phyloP scores from a whole-genome alignment of 192 early-diverging fungal species.

The Coemansia pectinata region DNA sequence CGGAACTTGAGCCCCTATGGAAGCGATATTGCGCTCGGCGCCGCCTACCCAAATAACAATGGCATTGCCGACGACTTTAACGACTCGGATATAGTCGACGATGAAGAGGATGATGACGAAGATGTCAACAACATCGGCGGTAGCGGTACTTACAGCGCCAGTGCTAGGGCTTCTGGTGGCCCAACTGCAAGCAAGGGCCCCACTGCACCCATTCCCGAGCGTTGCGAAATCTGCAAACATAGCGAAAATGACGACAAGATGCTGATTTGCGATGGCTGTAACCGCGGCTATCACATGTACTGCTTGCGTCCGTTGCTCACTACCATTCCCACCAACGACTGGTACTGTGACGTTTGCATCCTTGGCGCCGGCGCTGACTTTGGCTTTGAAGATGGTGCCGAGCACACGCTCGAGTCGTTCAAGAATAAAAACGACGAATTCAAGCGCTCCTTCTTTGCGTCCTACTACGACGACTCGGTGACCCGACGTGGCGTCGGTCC shows the following conservation, averaged over 20 bases:
- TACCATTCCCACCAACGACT: slow-evolving; percentile 66
- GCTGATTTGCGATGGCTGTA: slow-evolving; percentile 87
- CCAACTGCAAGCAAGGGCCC: slow-evolving; percentile 21
- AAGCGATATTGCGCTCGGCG: neutral
- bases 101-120: neutral
- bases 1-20: neutral
- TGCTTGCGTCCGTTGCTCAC: slow-evolving; percentile 73
- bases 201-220: slow-evolving; percentile 41
- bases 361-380: slow-evolving; percentile 79
- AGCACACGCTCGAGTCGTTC: slow-evolving; percentile 77
- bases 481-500: neutral
- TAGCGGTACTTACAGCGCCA: slow-evolving; percentile 12
- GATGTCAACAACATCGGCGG: neutral
- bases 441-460: slow-evolving; percentile 74
- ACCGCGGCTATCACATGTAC: slow-evolving; percentile 77
- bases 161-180: slow-evolving; percentile 10
- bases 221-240: slow-evolving; percentile 43
- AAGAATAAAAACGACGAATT: slow-evolving; percentile 77
- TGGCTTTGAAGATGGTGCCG: slow-evolving; percentile 90
- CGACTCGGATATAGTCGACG: neutral
- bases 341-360: slow-evolving; percentile 88
- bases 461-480: slow-evolving; percentile 41
- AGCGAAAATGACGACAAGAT: slow-evolving; percentile 64
- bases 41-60: neutral
- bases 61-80: neutral